phyloP scores from a whole-genome alignment of 257 asterid genomes.

The Anisodus acutangulus region DNA sequence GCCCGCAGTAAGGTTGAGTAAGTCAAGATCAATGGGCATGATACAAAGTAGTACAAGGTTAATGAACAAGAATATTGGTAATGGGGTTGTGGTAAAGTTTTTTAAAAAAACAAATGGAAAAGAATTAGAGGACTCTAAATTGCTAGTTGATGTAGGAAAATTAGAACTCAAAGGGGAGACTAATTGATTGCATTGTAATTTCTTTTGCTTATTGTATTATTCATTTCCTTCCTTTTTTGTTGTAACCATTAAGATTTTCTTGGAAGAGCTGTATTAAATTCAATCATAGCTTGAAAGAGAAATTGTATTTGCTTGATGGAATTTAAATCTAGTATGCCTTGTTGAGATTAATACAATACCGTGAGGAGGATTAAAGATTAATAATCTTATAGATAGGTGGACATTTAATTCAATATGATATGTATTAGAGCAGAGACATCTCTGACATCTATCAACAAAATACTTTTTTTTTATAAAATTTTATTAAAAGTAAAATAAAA shows the following conservation, averaged over 20 bases:
- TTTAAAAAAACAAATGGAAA: conserved; percentile 36
- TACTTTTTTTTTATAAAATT: no score
- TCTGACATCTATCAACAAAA: no score
- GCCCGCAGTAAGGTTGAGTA: conserved; percentile 57
- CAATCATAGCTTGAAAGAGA: no score
- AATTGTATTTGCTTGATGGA: no score
- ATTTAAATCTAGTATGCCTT: no score
- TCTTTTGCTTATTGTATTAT: background rate
- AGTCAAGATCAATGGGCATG: conserved; percentile 76
- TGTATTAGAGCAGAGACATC: no score
- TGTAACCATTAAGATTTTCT: background rate
- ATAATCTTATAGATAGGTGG: no score
- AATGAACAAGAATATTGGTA: conserved; percentile 27
- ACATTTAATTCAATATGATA: no score
- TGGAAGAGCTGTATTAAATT: background rate
- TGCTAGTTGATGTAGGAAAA: conserved; percentile 44
- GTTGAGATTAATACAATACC: background rate
- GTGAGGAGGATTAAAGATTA: background rate
- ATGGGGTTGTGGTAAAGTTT: conserved; percentile 32
- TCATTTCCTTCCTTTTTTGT: background rate
- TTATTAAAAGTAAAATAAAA: no score
- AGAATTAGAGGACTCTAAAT: conserved; percentile 55
- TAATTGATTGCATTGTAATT: background rate
- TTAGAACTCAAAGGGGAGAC: conserved; percentile 20
- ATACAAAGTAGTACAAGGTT: conserved; percentile 48